Evolutionary conservation across 1,139 yeast species (phyloP).

Genomic region (Torulaspora pretoriensis): DNA sequence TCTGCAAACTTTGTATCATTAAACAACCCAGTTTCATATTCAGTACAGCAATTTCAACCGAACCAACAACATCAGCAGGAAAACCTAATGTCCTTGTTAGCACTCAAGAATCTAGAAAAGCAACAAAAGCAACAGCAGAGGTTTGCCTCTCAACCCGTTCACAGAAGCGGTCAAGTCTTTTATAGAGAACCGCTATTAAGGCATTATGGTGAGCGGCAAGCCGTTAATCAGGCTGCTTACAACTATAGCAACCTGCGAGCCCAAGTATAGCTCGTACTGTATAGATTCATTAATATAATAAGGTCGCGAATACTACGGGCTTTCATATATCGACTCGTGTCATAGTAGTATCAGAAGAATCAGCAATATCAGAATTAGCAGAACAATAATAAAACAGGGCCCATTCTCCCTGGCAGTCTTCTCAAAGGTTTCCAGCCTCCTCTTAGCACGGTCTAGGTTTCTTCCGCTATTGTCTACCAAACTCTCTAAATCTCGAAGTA

Average conservation of each 20-base stretch:
- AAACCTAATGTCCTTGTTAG: slow-evolving; percentile 18
- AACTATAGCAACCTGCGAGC: slow-evolving; percentile 10
- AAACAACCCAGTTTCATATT: background rate
- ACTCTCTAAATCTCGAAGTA: slow-evolving; percentile 32
- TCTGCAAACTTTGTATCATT: background rate
- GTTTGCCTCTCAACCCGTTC: slow-evolving; percentile 1
- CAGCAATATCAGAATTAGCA: slow-evolving; percentile 26
- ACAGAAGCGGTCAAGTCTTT: slow-evolving; percentile 5
- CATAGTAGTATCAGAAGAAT: slow-evolving; percentile 26
- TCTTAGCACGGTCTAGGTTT: slow-evolving; percentile 28
- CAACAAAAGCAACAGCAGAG: slow-evolving; percentile 23
- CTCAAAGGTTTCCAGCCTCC: slow-evolving; percentile 28
- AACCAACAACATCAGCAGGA: slow-evolving; percentile 16
- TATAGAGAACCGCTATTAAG: slow-evolving; percentile 7
- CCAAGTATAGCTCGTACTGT: slow-evolving; percentile 3
- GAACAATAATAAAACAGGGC: slow-evolving; percentile 30
- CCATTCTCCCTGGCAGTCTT: slow-evolving; percentile 32
- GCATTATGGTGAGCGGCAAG: slow-evolving; percentile 10
- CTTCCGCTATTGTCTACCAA: slow-evolving; percentile 29
- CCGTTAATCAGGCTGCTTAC: slow-evolving; percentile 6
- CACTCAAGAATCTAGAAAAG: slow-evolving; percentile 22
- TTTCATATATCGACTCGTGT: slow-evolving; percentile 1
- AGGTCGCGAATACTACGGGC: background rate
- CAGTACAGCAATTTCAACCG: slow-evolving; percentile 6
- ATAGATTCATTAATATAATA: slow-evolving; percentile 1